A percentile compares a stretch with the other conserved stretches of the same genome.
These are phyloP conservation scores for Scedosporium apiospermum DNA, from an alignment of 2,329 filamentous ascomycete genomes.

Conservation along the genomic window DNA sequence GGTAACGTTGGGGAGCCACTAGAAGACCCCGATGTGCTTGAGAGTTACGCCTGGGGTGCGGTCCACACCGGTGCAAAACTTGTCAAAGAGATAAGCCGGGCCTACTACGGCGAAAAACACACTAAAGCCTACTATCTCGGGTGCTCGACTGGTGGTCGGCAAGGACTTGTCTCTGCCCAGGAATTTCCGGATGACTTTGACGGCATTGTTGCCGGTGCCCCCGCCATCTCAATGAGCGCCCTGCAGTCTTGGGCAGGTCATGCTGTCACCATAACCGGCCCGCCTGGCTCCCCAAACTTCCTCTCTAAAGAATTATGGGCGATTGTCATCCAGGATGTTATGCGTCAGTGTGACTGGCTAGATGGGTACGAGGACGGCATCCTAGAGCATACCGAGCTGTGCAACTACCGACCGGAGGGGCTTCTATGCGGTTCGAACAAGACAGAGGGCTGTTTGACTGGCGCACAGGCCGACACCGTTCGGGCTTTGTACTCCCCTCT, in stretches of 20 bases:
- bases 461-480: slow-evolving; percentile 27
- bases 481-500: slow-evolving; percentile 21
- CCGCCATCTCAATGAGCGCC: slow-evolving; percentile 19
- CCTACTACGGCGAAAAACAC: slow-evolving; percentile 33
- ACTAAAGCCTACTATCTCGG: slow-evolving; percentile 32
- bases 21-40: slow-evolving; percentile 19
- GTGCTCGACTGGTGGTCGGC: slow-evolving; percentile 41
- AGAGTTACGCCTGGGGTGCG: slow-evolving; percentile 28
- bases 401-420: slow-evolving; percentile 30
- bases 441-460: slow-evolving; percentile 28
- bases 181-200: slow-evolving; percentile 38
- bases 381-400: slow-evolving; percentile 33
- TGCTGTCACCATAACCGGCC: slow-evolving; percentile 21
- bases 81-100: slow-evolving; percentile 34
- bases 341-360: slow-evolving; percentile 36
- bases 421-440: slow-evolving; percentile 28
- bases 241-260: not conserved
- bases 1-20: slow-evolving; percentile 23
- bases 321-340: slow-evolving; percentile 14
- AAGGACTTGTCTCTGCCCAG: slow-evolving; percentile 36
- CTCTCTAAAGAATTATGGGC: slow-evolving; percentile 15
- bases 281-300: slow-evolving; percentile 19
- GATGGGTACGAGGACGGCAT: slow-evolving; percentile 41
- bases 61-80: slow-evolving; percentile 26
- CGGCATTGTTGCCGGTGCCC: slow-evolving; percentile 33